Evolutionary conservation across 2,329 filamentous ascomycete species (phyloP).

Genomic region (Phoma sp.): DNA sequence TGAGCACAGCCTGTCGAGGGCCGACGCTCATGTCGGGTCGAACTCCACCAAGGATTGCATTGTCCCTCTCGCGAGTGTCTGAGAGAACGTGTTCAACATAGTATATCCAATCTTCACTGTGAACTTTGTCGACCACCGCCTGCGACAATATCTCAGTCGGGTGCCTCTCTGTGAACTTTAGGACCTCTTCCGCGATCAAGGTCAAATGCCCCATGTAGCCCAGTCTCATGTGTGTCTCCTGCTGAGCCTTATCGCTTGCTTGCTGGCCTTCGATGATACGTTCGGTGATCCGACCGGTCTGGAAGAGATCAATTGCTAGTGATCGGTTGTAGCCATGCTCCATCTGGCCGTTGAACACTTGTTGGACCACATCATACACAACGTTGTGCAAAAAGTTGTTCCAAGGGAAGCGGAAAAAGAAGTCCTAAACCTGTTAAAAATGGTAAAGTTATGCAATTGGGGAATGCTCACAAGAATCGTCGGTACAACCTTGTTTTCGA

Average conservation of each 20-base stretch:
- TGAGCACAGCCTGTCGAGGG: conserved; percentile 72
- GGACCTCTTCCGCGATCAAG: conserved; percentile 95
- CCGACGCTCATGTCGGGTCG: conserved; percentile 88
- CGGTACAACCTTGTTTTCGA: conserved; percentile 90
- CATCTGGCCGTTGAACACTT: conserved; percentile 98
- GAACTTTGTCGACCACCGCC: conserved; percentile 83
- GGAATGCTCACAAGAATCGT: conserved; percentile 81
- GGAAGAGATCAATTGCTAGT: conserved; percentile 90
- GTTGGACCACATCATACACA: conserved; percentile 97
- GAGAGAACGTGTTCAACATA: conserved; percentile 94
- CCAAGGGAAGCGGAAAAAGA: conserved; percentile 99
- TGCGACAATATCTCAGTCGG: conserved; percentile 86
- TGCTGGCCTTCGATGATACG: conserved; percentile 91
- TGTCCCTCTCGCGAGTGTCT: conserved; percentile 93
- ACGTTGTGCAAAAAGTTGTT: conserved; percentile 99
- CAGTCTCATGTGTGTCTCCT: conserved; percentile 83
- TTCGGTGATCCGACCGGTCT: conserved; percentile 85
- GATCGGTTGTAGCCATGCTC: conserved; percentile 91
- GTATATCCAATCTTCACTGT: conserved; percentile 88
- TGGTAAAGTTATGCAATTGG: not conserved
- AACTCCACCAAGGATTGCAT: conserved; percentile 96
- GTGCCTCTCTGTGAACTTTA: conserved; percentile 96
- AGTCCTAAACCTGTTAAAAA: conserved; percentile 65
- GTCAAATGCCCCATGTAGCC: conserved; percentile 99
- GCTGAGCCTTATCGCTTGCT: conserved; percentile 84